These are phyloP conservation scores for Aaosphaeria pasadenensis DNA, from an alignment of 2,329 filamentous ascomycete species.

Conservation along the genomic window DNA sequence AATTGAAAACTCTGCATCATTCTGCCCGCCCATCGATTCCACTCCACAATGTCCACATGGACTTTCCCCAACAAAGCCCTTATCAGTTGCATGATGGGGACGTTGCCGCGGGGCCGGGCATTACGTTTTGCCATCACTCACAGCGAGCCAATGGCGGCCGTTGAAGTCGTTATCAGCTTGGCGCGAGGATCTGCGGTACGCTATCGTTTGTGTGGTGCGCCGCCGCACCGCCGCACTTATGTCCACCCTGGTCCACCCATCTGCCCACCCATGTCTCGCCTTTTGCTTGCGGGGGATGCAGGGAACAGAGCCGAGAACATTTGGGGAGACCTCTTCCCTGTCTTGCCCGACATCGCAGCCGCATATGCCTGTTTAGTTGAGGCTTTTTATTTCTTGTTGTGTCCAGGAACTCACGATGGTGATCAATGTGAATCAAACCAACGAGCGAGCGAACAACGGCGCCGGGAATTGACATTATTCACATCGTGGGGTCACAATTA, in stretches of 20 bases:
- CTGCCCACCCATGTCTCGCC: neutral
- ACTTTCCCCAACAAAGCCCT: no score
- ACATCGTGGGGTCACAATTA: slow-evolving; percentile 21
- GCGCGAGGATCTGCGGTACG: no score
- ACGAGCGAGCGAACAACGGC: neutral
- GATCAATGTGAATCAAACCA: slow-evolving; percentile 15
- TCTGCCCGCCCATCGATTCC: no score
- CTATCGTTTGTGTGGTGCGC: no score
- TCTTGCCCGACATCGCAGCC: slow-evolving; percentile 27
- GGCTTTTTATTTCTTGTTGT: neutral
- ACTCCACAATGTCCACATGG: no score
- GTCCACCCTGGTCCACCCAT: slow-evolving; percentile 2
- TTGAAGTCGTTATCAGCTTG: slow-evolving; percentile 5
- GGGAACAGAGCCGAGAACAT: slow-evolving; percentile 4
- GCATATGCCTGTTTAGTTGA: slow-evolving; percentile 1
- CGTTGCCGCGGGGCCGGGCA: slow-evolving; percentile 1
- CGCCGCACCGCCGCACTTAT: no score
- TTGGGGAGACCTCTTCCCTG: slow-evolving; percentile 1
- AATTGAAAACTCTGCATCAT: neutral
- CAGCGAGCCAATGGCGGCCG: slow-evolving; percentile 24
- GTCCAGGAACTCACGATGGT: slow-evolving; percentile 4
- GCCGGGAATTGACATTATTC: slow-evolving; percentile 6
- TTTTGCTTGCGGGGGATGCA: slow-evolving; percentile 4
- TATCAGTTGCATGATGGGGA: no score
- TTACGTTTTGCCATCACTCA: slow-evolving; percentile 33